These are phyloP conservation scores for Tricholomella constricta DNA, from an alignment of 768 basidiomycete species.

Conservation along the genomic window DNA sequence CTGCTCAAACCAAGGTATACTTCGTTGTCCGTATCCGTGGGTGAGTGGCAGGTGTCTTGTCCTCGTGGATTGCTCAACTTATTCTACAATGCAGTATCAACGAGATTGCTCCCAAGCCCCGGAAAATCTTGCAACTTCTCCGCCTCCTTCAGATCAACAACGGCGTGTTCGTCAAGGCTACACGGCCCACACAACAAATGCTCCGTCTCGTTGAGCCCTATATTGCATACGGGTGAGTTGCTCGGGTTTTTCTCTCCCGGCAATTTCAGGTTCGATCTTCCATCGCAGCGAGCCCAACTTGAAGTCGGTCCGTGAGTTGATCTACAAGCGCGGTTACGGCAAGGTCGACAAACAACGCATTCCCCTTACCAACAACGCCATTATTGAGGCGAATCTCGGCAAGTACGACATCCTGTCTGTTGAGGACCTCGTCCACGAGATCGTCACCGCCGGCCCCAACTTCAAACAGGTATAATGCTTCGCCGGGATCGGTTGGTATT, in stretches of 20 bases:
- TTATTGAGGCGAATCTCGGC: slow-evolving; percentile 90
- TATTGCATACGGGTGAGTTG: slow-evolving; percentile 87
- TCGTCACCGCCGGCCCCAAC: slow-evolving; percentile 92
- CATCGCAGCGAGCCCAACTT: slow-evolving; percentile 84
- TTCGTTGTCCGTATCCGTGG: slow-evolving; percentile 97
- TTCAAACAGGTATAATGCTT: slow-evolving; percentile 86
- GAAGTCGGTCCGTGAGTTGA: slow-evolving; percentile 93
- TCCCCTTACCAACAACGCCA: slow-evolving; percentile 88
- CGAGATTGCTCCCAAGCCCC: slow-evolving; percentile 98
- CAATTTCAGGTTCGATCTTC: not conserved
- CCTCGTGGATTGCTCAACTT: not conserved
- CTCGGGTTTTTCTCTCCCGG: not conserved
- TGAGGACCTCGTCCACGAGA: slow-evolving; percentile 98
- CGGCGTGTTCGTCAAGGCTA: slow-evolving; percentile 97
- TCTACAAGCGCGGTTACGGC: slow-evolving; percentile 99
- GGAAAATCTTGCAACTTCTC: slow-evolving; percentile 98
- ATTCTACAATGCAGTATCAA: slow-evolving; percentile 75
- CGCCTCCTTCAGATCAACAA: slow-evolving; percentile 99
- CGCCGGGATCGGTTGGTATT: not conserved
- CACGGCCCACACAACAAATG: slow-evolving; percentile 97
- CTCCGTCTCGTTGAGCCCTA: slow-evolving; percentile 97
- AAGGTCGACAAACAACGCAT: slow-evolving; percentile 98
- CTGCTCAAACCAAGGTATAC: slow-evolving; percentile 95
- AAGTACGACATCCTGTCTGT: slow-evolving; percentile 95
- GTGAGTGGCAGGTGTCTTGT: slow-evolving; percentile 48